Evolutionary conservation across 2,329 filamentous ascomycete genomes (phyloP).

Genomic region (Fusarium circinatum): DNA sequence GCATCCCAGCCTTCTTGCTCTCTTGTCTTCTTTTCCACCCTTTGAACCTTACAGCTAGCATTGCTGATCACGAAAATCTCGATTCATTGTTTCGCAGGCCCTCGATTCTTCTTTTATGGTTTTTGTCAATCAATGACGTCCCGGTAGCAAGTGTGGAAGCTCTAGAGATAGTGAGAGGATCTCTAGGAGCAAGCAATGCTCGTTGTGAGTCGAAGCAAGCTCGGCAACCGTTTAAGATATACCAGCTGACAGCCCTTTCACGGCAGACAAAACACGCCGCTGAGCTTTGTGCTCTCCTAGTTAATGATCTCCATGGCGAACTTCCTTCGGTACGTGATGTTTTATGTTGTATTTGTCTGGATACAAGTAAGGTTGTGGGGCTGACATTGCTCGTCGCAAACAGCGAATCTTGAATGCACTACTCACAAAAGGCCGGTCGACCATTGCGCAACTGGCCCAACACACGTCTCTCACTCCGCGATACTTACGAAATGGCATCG

Average conservation of each 20-base stretch:
- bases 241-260: constrained; percentile 35
- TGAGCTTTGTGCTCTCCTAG: constrained; percentile 89
- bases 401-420: constrained; percentile 88
- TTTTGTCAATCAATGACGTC: constrained; percentile 62
- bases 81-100: neutral
- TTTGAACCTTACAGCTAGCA: constrained; percentile 1
- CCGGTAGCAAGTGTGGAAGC: constrained; percentile 76
- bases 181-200: constrained; percentile 76
- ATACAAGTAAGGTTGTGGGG: constrained; percentile 33
- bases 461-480: constrained; percentile 78
- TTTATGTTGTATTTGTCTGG: constrained; percentile 14
- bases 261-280: constrained; percentile 75
- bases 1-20: constrained; percentile 28
- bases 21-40: constrained; percentile 5
- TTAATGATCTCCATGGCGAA: constrained; percentile 90
- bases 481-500: constrained; percentile 83
- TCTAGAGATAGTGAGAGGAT: constrained; percentile 83
- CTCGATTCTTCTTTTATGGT: constrained; percentile 10
- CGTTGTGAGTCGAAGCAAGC: constrained; percentile 57
- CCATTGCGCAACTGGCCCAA: constrained; percentile 73
- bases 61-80: neutral
- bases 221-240: constrained; percentile 22
- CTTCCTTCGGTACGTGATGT: constrained; percentile 80
- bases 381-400: constrained; percentile 43
- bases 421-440: constrained; percentile 80